Evolutionary conservation across 202 grass and related monocot species (phyloP).

Genomic region (Zizania palustris): DNA sequence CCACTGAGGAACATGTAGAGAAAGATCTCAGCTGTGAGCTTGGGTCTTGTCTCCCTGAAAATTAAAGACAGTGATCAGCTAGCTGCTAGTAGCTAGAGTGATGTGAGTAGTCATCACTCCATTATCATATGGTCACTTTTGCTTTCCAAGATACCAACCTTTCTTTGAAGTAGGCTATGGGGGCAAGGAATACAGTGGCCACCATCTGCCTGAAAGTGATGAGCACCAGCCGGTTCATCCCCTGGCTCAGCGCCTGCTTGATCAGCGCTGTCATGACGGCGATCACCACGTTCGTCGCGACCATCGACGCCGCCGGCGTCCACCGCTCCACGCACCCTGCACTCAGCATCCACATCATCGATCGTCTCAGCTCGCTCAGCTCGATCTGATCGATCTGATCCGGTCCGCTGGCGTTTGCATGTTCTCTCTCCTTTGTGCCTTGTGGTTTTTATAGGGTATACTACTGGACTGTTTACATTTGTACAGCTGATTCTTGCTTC

Average conservation of each 20-base stretch:
- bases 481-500: constrained; percentile 9
- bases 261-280: constrained; percentile 65
- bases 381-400: constrained; percentile 7
- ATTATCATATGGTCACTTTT: constrained; percentile 20
- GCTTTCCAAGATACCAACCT: constrained; percentile 45
- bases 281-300: constrained; percentile 52
- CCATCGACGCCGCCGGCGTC: constrained; percentile 63
- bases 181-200: constrained; percentile 65
- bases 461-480: too few relatives aligned
- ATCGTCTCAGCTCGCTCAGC: constrained; percentile 5
- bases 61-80: constrained; percentile 8
- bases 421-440: constrained; percentile 14
- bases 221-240: constrained; percentile 79
- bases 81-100: not conserved
- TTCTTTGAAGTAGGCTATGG: constrained; percentile 86
- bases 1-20: constrained; percentile 68
- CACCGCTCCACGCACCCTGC: constrained; percentile 52
- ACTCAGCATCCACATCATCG: too few relatives aligned
- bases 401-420: constrained; percentile 33
- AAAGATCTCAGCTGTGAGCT: constrained; percentile 65
- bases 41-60: constrained; percentile 75
- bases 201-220: constrained; percentile 73
- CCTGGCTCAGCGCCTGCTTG: constrained; percentile 78
- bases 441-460: constrained; percentile 63
- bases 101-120: constrained; percentile 22